phyloP scores from a whole-genome alignment of 306 rosid species.

The Inga laurina region DNA sequence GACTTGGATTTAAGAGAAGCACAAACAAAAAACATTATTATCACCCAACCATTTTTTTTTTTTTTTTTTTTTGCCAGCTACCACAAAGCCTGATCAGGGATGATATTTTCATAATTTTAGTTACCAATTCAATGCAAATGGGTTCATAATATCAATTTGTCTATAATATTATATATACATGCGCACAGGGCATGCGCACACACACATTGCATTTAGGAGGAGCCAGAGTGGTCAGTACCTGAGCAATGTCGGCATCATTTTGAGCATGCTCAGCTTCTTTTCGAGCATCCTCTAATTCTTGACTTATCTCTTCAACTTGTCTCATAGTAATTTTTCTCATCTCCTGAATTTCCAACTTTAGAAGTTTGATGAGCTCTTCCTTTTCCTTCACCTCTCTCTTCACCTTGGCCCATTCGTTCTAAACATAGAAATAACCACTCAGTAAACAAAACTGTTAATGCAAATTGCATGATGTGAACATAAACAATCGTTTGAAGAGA shows the following conservation, averaged over 20 bases:
- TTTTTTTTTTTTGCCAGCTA: too few species aligned
- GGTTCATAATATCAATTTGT: not conserved
- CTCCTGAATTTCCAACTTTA: not conserved
- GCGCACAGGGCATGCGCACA: accelerated
- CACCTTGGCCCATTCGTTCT: not conserved
- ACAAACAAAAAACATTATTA: not conserved
- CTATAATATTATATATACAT: not conserved
- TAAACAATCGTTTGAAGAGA: too few species aligned
- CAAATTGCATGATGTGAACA: too few species aligned
- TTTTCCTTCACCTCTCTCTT: not conserved
- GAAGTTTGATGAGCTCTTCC: not conserved
- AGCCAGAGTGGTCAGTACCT: not conserved
- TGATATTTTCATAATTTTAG: not conserved
- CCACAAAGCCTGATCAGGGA: not conserved
- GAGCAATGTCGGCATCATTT: not conserved
- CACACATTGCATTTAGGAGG: too few species aligned
- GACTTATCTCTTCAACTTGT: not conserved
- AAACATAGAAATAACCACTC: too few species aligned
- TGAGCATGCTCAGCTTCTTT: not conserved
- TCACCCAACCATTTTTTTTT: not conserved
- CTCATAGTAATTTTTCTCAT: not conserved
- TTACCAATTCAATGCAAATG: not conserved
- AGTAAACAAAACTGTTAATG: too few species aligned
- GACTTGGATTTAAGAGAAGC: not conserved
- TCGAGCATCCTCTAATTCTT: not conserved